Conservation (phyloP, 441 rosid genomes). For the Aleurites moluccanus region DNA sequence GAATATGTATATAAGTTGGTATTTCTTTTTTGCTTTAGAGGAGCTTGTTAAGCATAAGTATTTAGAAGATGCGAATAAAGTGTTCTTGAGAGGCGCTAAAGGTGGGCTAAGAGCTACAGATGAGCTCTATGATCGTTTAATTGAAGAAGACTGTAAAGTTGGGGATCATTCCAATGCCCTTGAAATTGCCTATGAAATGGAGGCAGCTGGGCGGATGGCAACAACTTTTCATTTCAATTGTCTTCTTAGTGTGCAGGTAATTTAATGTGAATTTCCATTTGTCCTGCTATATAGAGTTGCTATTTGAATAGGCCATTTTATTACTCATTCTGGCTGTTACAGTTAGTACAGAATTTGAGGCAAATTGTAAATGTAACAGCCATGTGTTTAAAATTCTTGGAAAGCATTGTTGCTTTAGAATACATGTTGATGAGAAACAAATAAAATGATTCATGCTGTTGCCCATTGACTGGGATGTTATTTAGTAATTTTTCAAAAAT, state of each 20-base stretch:
- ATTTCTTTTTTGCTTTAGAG: slow-evolving; percentile 38
- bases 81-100: slow-evolving; percentile 83
- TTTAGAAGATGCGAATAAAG: slow-evolving; percentile 85
- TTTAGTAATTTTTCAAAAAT: not conserved
- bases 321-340: not conserved
- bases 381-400: not conserved
- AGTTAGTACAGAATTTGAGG: not conserved
- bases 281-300: not conserved
- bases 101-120: slow-evolving; percentile 82
- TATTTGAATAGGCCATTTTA: not conserved
- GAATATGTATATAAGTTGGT: not conserved
- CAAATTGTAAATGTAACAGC: not conserved
- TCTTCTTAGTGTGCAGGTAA: slow-evolving; percentile 92
- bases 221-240: slow-evolving; percentile 95
- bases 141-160: slow-evolving; percentile 84
- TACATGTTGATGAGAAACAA: not conserved
- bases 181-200: slow-evolving; percentile 96
- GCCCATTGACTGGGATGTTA: slow-evolving; percentile 6
- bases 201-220: slow-evolving; percentile 90
- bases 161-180: slow-evolving; percentile 97
- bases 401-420: not conserved
- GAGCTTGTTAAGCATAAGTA: slow-evolving; percentile 71
- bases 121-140: slow-evolving; percentile 78
- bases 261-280: slow-evolving; percentile 18
- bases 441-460: not conserved